phyloP scores from a whole-genome alignment of 345 rosid species.

The Linum trigynum region DNA sequence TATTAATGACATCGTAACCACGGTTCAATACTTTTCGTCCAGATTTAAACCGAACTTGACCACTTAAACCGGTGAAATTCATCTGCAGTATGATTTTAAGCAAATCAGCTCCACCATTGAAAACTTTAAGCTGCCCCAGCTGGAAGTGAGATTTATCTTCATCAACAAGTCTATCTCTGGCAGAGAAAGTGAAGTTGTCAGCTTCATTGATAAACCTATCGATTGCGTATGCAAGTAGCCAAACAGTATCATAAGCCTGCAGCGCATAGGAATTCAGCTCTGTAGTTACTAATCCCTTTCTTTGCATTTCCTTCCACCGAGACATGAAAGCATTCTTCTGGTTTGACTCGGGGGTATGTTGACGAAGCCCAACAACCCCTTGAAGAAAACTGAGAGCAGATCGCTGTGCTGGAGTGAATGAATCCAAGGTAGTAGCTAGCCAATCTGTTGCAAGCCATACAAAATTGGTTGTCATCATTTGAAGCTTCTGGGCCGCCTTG shows the following conservation, averaged over 20 bases:
- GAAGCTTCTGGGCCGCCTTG: conserved; percentile 41
- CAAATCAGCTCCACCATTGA: conserved; percentile 45
- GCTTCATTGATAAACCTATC: conserved; percentile 40
- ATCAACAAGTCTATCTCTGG: conserved; percentile 25
- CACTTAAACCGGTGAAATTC: conserved; percentile 67
- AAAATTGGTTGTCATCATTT: conserved; percentile 57
- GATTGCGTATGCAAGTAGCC: conserved; percentile 59
- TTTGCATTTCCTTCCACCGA: conserved; percentile 42
- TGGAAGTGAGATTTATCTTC: conserved; percentile 21
- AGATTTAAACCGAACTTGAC: conserved; percentile 47
- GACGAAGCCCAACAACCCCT: conserved; percentile 72
- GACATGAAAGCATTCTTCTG: conserved; percentile 37
- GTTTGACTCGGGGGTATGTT: conserved; percentile 47
- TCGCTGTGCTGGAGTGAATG: conserved; percentile 29
- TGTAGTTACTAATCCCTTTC: conserved; percentile 29
- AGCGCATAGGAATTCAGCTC: conserved; percentile 54
- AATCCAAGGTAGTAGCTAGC: conserved; percentile 71
- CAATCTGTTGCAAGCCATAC: conserved; percentile 92
- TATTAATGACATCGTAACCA: conserved; percentile 73
- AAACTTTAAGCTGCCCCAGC: conserved; percentile 47
- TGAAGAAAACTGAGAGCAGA: conserved; percentile 26
- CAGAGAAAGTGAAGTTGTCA: conserved; percentile 50
- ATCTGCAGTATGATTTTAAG: conserved; percentile 39
- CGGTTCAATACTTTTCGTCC: conserved; percentile 35
- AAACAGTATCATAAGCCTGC: conserved; percentile 80